Base-by-base conservation (phyloP, 2,329 filamentous ascomycete species). In the Gremmenia infestans region DNA sequence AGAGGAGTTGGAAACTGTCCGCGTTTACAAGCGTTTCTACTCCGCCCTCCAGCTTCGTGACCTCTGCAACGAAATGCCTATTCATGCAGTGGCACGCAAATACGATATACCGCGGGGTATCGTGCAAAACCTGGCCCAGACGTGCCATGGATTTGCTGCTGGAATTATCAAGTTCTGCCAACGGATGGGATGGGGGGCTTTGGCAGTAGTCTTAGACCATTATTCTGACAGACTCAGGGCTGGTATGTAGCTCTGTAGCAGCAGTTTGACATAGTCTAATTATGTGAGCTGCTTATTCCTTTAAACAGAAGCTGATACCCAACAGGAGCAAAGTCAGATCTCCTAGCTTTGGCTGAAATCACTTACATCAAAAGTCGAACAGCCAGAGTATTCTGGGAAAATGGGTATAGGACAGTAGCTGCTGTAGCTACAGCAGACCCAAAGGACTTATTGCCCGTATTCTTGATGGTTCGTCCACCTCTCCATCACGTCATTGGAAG, bases 111-210 rank as follows among this genome's bases (percentile, higher is more conserved):
- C 87, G 8, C 80, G 88, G 19, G 88, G 88, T 1, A 78, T 81
- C 5, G 82, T 91, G 11, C 88, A 92, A 70, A 88, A 78, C 19
- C 75, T 91, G 1, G 82, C 87, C 2, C 87, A 90, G 64, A 87
- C 85, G 1, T 91, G 88, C 62, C 84, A 90, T 61, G 88, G 88
- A 0, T 92, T 91, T 65, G 88, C 87, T 3, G 86, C 86, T 2
- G 87, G 87, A 3, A 89, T 91, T 77, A 82, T 91, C 57, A 90
- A 88, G 62, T 91, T 91, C 66, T 91, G 88, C 66, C 79, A 89
- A 62, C 79, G 82, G 17, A 90, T 92, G 88, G 83, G 80, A 2
- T 91, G 87, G 86, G 81, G 81, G 1, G 83, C 87, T 64, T 81
- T 91, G 68, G 82, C 83, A 6, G 86, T 85, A 4, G 84, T 87